Conservation (phyloP, 2,329 filamentous ascomycete genomes). For the Beauveria sp. region DNA sequence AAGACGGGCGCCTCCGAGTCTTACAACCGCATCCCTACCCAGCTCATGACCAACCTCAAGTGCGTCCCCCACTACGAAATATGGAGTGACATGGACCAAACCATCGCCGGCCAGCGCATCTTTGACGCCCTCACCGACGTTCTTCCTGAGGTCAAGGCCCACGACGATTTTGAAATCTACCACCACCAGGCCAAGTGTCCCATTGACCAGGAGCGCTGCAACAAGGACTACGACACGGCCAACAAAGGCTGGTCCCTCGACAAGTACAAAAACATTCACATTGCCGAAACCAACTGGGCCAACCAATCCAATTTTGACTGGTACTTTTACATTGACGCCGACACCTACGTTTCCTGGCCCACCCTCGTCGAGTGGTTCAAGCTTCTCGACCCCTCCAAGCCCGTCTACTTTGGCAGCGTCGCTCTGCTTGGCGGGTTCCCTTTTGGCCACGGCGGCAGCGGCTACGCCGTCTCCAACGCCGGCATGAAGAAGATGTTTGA, state of each 20-base stretch:
- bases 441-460: conserved; percentile 51
- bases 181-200: conserved; percentile 37
- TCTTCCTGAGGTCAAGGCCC: conserved; percentile 32
- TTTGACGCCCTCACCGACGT: conserved; percentile 41
- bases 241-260: conserved; percentile 45
- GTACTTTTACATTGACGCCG: conserved; percentile 53
- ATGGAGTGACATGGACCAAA: conserved; percentile 50
- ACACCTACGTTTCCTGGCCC: conserved; percentile 49
- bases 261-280: conserved; percentile 57
- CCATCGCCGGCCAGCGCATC: conserved; percentile 36
- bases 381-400: conserved; percentile 33
- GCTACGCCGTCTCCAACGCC: conserved; percentile 44
- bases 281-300: conserved; percentile 45
- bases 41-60: conserved; percentile 44
- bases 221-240: conserved; percentile 21
- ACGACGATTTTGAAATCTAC: conserved; percentile 46
- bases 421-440: conserved; percentile 32
- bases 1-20: conserved; percentile 52
- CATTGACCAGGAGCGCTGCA: conserved; percentile 37
- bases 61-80: conserved; percentile 45
- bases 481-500: conserved; percentile 41
- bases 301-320: conserved; percentile 46
- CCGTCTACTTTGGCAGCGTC: conserved; percentile 43
- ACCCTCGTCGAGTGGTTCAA: conserved; percentile 43
- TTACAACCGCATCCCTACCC: conserved; percentile 43